phyloP scores from a whole-genome alignment of 1,284 basidiomycete genomes.

The Cystobasidiaceae sp. region DNA sequence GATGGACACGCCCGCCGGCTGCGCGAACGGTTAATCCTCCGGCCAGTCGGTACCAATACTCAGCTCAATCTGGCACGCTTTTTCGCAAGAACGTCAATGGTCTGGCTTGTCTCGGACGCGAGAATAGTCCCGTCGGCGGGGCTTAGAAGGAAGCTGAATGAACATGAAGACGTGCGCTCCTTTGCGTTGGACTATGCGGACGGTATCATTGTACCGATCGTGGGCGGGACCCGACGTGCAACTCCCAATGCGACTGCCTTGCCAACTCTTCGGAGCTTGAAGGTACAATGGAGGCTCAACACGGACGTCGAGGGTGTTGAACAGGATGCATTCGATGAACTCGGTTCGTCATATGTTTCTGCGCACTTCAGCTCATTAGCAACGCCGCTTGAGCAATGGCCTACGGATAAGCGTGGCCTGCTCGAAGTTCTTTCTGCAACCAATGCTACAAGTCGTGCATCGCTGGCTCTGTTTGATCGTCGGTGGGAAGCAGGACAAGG shows the following conservation, averaged over 20 bases:
- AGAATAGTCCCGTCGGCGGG: conserved; percentile 38
- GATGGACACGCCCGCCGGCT: conserved; percentile 35
- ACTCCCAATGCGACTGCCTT: conserved; percentile 29
- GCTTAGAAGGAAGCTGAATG: conserved; percentile 33
- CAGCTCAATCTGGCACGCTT: conserved; percentile 45
- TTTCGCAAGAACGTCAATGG: conserved; percentile 43
- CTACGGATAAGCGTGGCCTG: conserved; percentile 36
- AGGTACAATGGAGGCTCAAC: conserved; percentile 1
- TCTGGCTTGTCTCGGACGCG: conserved; percentile 43
- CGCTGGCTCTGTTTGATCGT: conserved; percentile 39
- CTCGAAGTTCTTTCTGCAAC: conserved; percentile 36
- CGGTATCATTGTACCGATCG: conserved; percentile 42
- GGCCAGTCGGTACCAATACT: conserved; percentile 41
- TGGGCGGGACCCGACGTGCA: conserved; percentile 38
- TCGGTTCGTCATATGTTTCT: conserved; percentile 36
- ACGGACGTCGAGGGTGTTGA: conserved; percentile 27
- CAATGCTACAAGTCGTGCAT: conserved; percentile 21
- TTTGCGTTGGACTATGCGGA: conserved; percentile 41
- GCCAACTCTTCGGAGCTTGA: conserved; percentile 26
- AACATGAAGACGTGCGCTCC: conserved; percentile 27
- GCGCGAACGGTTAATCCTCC: conserved; percentile 40
- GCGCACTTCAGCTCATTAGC: conserved; percentile 35
- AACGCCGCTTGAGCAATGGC: conserved; percentile 38
- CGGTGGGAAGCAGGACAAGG: conserved; percentile 38
- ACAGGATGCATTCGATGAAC: conserved; percentile 32